These are phyloP conservation scores for Onygenales sp. DNA, from an alignment of 2,329 filamentous ascomycete genomes.

Conservation along the genomic window DNA sequence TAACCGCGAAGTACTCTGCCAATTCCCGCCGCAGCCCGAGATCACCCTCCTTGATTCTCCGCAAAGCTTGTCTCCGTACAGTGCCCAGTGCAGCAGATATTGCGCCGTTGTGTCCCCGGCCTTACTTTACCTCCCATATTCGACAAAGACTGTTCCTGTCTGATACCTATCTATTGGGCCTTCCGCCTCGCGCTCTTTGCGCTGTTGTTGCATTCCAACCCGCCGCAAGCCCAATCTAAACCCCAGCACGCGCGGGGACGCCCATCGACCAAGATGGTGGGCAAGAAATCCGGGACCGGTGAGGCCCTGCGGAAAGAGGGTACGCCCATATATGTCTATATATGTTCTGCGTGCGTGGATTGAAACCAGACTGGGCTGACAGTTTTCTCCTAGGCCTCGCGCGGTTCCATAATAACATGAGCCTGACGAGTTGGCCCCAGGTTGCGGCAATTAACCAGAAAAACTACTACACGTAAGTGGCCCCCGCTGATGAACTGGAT, in stretches of 20 bases:
- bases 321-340: conserved; percentile 15
- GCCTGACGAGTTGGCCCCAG: conserved; percentile 86
- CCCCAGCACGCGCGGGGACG: neutral
- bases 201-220: no score
- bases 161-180: no score
- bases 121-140: no score
- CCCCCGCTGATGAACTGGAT: neutral
- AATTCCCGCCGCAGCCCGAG: no score
- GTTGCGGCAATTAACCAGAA: conserved; percentile 95
- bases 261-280: conserved; percentile 44
- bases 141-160: no score
- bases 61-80: no score
- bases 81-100: no score
- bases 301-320: conserved; percentile 53
- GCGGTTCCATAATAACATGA: conserved; percentile 97
- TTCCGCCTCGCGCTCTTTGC: no score
- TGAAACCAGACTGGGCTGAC: conserved; percentile 3
- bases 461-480: conserved; percentile 88
- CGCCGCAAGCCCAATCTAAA: no score
- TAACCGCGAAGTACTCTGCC: no score
- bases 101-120: no score
- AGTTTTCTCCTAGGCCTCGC: conserved; percentile 59
- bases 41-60: no score
- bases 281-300: conserved; percentile 50
- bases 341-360: neutral